These are phyloP conservation scores for Aspergillus homomorphus DNA, from an alignment of 495 filamentous ascomycete genomes.

Conservation along the genomic window DNA sequence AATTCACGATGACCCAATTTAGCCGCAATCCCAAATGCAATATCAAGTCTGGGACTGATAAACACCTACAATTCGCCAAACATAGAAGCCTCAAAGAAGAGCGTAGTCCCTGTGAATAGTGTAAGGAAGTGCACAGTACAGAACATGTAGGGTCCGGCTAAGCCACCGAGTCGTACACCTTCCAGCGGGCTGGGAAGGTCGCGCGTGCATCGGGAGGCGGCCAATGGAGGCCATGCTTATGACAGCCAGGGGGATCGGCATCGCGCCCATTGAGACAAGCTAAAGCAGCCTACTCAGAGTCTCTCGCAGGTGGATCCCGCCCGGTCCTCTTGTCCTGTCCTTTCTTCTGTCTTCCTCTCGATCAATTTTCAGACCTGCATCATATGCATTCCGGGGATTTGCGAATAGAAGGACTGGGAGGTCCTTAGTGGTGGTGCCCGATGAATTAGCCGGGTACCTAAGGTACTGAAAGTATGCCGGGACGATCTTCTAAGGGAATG, in stretches of 20 bases:
- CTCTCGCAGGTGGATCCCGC: not conserved
- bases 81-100: too few relatives aligned
- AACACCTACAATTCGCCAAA: too few relatives aligned
- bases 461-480: not conserved
- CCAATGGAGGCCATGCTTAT: slow-evolving; percentile 7
- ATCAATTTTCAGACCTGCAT: not conserved
- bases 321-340: not conserved
- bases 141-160: slow-evolving; percentile 9
- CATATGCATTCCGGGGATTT: not conserved
- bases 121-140: not conserved
- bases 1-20: too few relatives aligned
- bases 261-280: slow-evolving; percentile 1
- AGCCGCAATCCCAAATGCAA: too few relatives aligned
- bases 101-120: too few relatives aligned
- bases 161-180: slow-evolving; percentile 12
- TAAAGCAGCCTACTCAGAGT: not conserved
- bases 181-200: slow-evolving; percentile 12
- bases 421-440: not conserved
- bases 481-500: not conserved
- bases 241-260: slow-evolving; percentile 7
- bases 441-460: not conserved
- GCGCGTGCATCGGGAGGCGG: not conserved
- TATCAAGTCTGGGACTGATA: not conserved
- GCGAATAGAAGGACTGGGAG: not conserved
- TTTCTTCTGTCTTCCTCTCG: not conserved